Base-by-base conservation (phyloP, 2,329 filamentous ascomycete genomes). In the Tolypocladium paradoxum region DNA sequence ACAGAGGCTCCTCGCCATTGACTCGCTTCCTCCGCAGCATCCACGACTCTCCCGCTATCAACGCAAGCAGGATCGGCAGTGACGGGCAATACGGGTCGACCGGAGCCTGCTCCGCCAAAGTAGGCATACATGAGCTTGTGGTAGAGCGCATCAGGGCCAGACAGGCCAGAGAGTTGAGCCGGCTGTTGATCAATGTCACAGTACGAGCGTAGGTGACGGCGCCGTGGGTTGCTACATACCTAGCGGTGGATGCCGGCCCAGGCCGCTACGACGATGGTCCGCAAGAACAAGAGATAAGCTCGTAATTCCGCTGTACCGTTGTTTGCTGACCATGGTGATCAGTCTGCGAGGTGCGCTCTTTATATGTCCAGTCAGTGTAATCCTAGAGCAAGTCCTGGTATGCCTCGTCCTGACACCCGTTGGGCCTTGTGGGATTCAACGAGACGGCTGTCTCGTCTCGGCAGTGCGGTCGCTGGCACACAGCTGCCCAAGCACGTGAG, bases 101-200 rank as follows among this genome's bases (percentile, higher is more conserved):
- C n/a, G n/a, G n/a, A n/a, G n/a, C 43, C 48, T 14, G 46, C 54
- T 27, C 64, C 62, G 33, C 62, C 64, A 56, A 67, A 67, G n/a
- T n/a, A n/a, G 50, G 60, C 58, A 51, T 65, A 66, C 65, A n/a
- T 65, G 45, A 64, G 55, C 27, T 58, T 54, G 53, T 66, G 62
- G 48, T 65, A 62, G 29, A 64, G n/a, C 52, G 63, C 58, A 48
- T 67, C n/a, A n/a, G n/a, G 34, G 11, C 24, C 31, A 48, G 48
- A 1, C 49, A 56, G 4, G 31, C 47, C 12, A 31, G 16, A 16
- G 55, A 54, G 48, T 54, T 55, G n/a, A 52, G 7, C 24, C 45
- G 51, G 38, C 47, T 56, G 49, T 58, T 56, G 45, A 51, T 1
- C n/a, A 20, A 29, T 1, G 51, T 52, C 35, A 54, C 35, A 11